Base-by-base conservation (phyloP, 1,284 basidiomycete genomes). In the Agaricales sp. region DNA sequence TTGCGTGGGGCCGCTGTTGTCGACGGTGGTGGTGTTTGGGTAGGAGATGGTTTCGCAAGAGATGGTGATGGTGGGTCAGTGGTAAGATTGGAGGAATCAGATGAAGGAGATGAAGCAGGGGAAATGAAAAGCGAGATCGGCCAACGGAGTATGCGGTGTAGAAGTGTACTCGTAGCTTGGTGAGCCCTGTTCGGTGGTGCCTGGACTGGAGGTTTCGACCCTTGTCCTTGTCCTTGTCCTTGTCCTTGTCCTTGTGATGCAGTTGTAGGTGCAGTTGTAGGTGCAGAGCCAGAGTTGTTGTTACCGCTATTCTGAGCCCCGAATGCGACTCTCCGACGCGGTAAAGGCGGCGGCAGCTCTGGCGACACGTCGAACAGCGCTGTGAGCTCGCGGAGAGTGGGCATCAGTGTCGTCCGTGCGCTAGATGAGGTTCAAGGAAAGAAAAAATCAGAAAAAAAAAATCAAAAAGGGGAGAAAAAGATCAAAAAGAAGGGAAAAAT, bases 321-420 rank as follows among this genome's bases (percentile, higher is more conserved):
- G 19, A 59, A 52, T 12, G 57, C 63, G 21, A 61, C 62, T 41
- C 62, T 67, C 56, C 71, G 69, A 48, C 78, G 74, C 4, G 78
- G 78, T 26, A 68, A 58, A 3, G 80, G 77, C 3, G 73, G 71
- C 20, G 77, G 73, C 44, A 72, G 61, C 56, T 77, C 74, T 0
- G 86, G 84, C 2, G 84, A 67, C 14, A 70, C 61, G 23, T 68
- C 71, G 60, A 88, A 90, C 14, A 90, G 66, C 19, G 69, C 67
- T 2, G 75, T 70, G 19, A 90, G 67, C 58, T 91, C 86, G 43
- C 73, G 71, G 4, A 91, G 65, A 16, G 82, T 75, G 1, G 88
- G 88, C 67, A 90, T 77, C 1, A 77, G 72, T 0, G 87, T 86
- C 8, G 77, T 82, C 47, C 81, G 71, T 30, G 82, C 86, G 60